phyloP scores from a whole-genome alignment of 2,329 filamentous ascomycete species.

The Uncinocarpus reesii region DNA sequence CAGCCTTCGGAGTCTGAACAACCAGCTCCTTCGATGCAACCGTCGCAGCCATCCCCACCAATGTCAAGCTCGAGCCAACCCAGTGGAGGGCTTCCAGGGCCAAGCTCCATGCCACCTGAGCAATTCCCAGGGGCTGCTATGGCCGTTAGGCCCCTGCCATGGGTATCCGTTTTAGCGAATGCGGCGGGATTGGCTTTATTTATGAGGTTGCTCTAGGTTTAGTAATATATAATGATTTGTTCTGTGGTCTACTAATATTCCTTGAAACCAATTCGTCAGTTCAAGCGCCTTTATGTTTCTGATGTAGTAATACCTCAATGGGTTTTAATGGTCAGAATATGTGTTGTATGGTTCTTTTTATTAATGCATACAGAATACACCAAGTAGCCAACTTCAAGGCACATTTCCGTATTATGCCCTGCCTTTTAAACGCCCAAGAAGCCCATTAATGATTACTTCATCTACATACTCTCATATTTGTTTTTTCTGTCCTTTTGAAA shows the following conservation, averaged over 20 bases:
- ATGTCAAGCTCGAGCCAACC: neutral
- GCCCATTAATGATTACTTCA: too few species aligned
- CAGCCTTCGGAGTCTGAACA: neutral
- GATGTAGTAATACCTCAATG: too few species aligned
- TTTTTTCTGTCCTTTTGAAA: too few species aligned
- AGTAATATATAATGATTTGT: neutral
- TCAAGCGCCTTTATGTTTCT: too few species aligned
- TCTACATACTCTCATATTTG: too few species aligned
- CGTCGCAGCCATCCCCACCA: neutral
- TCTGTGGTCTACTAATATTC: neutral
- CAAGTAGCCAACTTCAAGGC: too few species aligned
- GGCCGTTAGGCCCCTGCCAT: neutral
- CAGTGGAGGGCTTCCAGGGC: neutral
- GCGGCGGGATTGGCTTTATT: neutral
- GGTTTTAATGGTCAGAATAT: too few species aligned
- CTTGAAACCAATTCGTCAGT: too few species aligned
- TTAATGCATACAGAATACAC: too few species aligned
- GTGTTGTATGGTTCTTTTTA: too few species aligned
- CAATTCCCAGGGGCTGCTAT: slow-evolving; percentile 1
- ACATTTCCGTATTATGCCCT: too few species aligned
- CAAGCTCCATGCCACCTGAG: neutral
- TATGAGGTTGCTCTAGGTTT: neutral
- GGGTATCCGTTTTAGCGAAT: neutral
- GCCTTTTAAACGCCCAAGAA: too few species aligned
- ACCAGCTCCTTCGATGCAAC: neutral